A percentile compares a stretch with the other conserved stretches of the same genome.
phyloP scores from a whole-genome alignment of 2,329 filamentous ascomycete genomes.

The Huntiella moniliformis region DNA sequence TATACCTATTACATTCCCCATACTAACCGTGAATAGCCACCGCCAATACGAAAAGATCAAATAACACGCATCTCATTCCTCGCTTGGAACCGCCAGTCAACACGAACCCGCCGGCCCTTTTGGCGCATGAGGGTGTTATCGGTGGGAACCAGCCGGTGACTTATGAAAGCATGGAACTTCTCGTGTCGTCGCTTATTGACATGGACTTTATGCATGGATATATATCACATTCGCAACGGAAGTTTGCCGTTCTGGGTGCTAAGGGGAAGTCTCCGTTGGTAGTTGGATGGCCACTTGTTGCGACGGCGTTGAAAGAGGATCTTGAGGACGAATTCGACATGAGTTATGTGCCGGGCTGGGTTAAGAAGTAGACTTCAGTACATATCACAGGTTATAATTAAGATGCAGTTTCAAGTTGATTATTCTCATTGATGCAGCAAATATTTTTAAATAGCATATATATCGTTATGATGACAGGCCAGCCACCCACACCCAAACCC shows the following conservation, averaged over 20 bases:
- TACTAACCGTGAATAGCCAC: slow-evolving; percentile 7
- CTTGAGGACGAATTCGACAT: slow-evolving; percentile 41
- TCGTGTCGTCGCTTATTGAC: slow-evolving; percentile 56
- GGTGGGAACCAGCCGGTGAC: slow-evolving; percentile 43
- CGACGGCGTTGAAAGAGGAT: slow-evolving; percentile 45
- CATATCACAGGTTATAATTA: not conserved
- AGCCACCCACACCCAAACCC: too few relatives aligned
- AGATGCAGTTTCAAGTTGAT: not conserved
- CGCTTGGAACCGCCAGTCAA: not conserved
- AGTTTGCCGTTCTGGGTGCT: slow-evolving; percentile 68
- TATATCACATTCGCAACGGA: slow-evolving; percentile 54
- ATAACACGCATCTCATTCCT: slow-evolving; percentile 9
- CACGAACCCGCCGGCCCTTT: slow-evolving; percentile 24
- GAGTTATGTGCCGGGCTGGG: slow-evolving; percentile 59
- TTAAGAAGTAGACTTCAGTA: slow-evolving; percentile 20
- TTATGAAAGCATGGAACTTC: slow-evolving; percentile 52
- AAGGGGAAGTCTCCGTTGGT: slow-evolving; percentile 44
- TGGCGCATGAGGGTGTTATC: slow-evolving; percentile 40
- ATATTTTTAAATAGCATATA: too few relatives aligned
- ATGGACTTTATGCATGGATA: slow-evolving; percentile 73
- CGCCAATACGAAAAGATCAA: slow-evolving; percentile 4
- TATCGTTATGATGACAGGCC: too few relatives aligned
- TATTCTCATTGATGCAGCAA: too few relatives aligned
- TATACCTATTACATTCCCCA: not conserved
- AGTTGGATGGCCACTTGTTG: slow-evolving; percentile 60